Percentiles rank a stretch among this genome's conserved stretches.
Conservation (phyloP, 2,329 filamentous ascomycete species). For the Calcarisporium arbuscula region DNA sequence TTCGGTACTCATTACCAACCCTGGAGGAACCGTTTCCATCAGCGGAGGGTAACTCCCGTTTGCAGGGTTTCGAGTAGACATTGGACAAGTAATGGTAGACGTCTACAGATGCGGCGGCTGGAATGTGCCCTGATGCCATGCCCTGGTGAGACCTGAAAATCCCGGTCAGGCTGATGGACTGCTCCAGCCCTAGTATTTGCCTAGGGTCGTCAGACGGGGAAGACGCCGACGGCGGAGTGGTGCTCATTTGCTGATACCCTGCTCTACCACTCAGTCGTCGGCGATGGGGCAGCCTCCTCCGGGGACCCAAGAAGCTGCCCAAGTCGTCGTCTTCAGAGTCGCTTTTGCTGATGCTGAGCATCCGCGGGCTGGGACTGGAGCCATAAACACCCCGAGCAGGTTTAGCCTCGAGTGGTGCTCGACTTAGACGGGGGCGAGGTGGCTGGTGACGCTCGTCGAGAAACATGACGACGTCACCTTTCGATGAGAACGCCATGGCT, state of each 20-base stretch:
- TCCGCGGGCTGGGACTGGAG: constrained; percentile 42
- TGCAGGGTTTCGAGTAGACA: constrained; percentile 49
- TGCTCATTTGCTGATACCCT: constrained; percentile 40
- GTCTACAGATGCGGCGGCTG: constrained; percentile 42
- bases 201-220: constrained; percentile 25
- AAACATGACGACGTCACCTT: constrained; percentile 54
- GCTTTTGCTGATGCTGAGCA: constrained; percentile 52
- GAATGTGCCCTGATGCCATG: constrained; percentile 55
- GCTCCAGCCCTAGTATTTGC: constrained; percentile 46
- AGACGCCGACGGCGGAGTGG: constrained; percentile 44
- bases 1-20: too few relatives aligned
- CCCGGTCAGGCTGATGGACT: constrained; percentile 51
- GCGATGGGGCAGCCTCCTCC: constrained; percentile 30
- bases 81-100: constrained; percentile 51
- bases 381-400: too few relatives aligned
- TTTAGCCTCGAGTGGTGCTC: too few relatives aligned
- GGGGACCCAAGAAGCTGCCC: constrained; percentile 51
- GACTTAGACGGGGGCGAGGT: constrained; percentile 34
- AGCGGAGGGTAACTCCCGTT: constrained; percentile 38
- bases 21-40: constrained; percentile 33
- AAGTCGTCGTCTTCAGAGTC: constrained; percentile 61
- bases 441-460: constrained; percentile 50
- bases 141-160: constrained; percentile 54
- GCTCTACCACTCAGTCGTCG: constrained; percentile 39
- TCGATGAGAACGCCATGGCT: constrained; percentile 52